Evolutionary conservation across 208 protist genomes (phyloP).

Genomic region (Porcisia hertigi): DNA sequence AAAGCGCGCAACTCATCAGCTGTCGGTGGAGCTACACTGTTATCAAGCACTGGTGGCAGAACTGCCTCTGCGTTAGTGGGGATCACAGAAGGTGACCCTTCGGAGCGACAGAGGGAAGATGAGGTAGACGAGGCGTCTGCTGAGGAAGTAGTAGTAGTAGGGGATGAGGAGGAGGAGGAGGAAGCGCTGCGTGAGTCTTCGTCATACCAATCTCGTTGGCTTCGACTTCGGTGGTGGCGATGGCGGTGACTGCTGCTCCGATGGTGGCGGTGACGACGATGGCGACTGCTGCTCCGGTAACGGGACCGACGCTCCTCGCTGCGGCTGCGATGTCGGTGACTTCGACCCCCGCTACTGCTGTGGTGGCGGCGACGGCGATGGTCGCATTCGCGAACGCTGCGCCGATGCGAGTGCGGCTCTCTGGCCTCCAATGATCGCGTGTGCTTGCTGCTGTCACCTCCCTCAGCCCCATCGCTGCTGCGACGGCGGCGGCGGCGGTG

Average conservation of each 20-base stretch:
- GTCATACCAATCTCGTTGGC: conserved; percentile 4
- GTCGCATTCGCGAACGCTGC: not conserved
- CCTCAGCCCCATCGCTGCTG: not conserved
- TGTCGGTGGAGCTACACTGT: not conserved
- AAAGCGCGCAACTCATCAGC: conserved; percentile 5
- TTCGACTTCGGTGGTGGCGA: conserved; percentile 5
- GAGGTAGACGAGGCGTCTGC: not conserved
- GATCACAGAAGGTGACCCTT: not conserved
- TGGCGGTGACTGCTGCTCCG: conserved; percentile 14
- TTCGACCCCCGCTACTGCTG: not conserved
- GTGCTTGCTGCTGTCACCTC: not conserved
- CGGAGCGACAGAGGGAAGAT: not conserved
- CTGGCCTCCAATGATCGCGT: not conserved
- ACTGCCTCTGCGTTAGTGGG: not conserved
- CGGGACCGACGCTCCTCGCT: not conserved
- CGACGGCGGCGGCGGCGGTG: not conserved
- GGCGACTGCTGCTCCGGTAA: conserved; percentile 8
- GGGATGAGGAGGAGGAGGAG: not conserved
- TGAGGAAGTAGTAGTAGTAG: not conserved
- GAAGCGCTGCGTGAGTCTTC: not conserved
- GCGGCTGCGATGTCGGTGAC: not conserved
- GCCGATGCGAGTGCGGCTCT: conserved; percentile 2
- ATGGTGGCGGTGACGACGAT: conserved; percentile 16
- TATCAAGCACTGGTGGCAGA: conserved; percentile 4
- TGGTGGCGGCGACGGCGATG: conserved; percentile 3